phyloP scores from a whole-genome alignment of 176 grass and related monocot species.

The Calamus simplicifolius region DNA sequence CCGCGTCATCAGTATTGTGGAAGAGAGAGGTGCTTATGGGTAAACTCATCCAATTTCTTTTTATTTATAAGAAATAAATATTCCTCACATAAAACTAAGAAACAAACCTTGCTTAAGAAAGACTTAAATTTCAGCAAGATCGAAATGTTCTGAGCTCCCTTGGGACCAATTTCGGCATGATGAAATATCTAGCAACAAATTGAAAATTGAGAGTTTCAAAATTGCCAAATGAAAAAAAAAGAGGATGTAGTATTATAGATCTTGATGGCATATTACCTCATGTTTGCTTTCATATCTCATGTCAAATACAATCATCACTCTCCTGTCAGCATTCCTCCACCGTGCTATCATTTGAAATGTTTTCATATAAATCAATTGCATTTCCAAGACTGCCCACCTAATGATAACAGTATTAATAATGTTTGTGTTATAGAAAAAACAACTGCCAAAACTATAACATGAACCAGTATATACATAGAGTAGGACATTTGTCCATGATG shows the following conservation, averaged over 20 bases:
- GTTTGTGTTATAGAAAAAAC: too few relatives aligned
- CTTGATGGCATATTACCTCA: neutral
- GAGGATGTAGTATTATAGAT: neutral
- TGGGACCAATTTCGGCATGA: slow-evolving; percentile 87
- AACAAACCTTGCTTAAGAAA: slow-evolving; percentile 77
- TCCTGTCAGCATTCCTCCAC: slow-evolving; percentile 51
- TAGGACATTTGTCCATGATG: too few relatives aligned
- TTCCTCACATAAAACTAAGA: too few relatives aligned
- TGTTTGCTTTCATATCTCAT: slow-evolving; percentile 55
- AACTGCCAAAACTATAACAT: too few relatives aligned
- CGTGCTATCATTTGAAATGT: slow-evolving; percentile 32
- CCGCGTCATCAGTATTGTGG: too few relatives aligned
- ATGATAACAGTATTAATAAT: neutral
- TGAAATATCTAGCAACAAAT: slow-evolving; percentile 64
- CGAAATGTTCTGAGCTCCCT: slow-evolving; percentile 75
- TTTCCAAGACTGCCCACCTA: slow-evolving; percentile 98
- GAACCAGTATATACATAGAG: too few relatives aligned
- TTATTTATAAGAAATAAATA: too few relatives aligned
- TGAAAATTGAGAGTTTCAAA: slow-evolving; percentile 13
- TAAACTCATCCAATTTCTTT: too few relatives aligned
- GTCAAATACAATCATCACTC: slow-evolving; percentile 97
- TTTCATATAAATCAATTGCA: slow-evolving; percentile 71
- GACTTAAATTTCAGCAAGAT: slow-evolving; percentile 83
- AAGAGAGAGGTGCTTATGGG: too few relatives aligned
- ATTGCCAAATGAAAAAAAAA: slow-evolving; percentile 5